Evolutionary conservation across 192 early-diverging fungal species (phyloP), one percentile per base, ranked within the genome.

Genomic region (Linnemannia exigua): DNA sequence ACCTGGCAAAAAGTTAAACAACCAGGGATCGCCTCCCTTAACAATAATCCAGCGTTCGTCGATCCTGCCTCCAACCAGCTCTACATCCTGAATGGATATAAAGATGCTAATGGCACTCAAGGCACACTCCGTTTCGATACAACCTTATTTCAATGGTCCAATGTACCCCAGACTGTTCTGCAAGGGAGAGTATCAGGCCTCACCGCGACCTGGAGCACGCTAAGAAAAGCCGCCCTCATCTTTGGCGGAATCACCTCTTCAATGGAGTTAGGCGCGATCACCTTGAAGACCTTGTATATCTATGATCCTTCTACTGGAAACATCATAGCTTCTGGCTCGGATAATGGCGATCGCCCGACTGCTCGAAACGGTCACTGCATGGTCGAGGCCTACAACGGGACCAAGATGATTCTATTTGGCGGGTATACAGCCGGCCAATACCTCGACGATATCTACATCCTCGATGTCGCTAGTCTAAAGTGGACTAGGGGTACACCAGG

Each of bases 401-500:
- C 61, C 31, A 67, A 76, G 36, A 48, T 68, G 63, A 25, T 76
- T 1, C 66, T 68, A 31, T 76, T 76, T 50, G 75, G 75, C 0
- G 75, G 75, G 37, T 41, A 47, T n/a, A 19, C 16, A n/a, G 15
- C 22, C 22, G n/a, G 63, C 41, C 4, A 22, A n/a, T 6, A n/a
- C 28, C 20, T 67, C 6, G 50, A 52, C 0, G 79, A 75, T 36
- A 75, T 81, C 20, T 81, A 75, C 41, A 14, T 36, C n/a, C 41
- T 81, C 12, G 79, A 81, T 61, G 37, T 75, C 35, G 50, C 38
- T 2, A 70, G 67, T 4, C 37, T 75, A 6, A 70, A 17, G 22
- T 81, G 79, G 79, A 70, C 72, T 6, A 67, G 58, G 37, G 67
- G 72, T 12, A 52, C 66, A 16, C 47, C 51, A 22, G 67, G 31